These are phyloP conservation scores for Sporothrix brasiliensis DNA, from an alignment of 2,329 filamentous ascomycete genomes.

Conservation along the genomic window DNA sequence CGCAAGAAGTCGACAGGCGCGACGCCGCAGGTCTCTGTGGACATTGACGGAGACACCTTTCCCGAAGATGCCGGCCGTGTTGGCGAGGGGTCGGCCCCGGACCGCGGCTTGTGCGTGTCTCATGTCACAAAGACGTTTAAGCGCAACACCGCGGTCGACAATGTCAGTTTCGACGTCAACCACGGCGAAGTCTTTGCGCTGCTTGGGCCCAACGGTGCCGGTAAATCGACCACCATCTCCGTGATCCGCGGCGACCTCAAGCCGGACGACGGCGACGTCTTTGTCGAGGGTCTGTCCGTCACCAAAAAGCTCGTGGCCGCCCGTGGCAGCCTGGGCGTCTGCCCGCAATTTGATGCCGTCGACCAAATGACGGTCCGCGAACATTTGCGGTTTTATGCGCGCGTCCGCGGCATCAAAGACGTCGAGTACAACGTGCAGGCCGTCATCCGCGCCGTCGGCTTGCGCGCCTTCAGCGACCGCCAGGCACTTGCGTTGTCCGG, in stretches of 20 bases:
- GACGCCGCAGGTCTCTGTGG: slow-evolving; percentile 36
- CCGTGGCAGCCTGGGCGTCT: slow-evolving; percentile 81
- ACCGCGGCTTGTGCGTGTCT: slow-evolving; percentile 77
- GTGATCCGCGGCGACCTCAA: slow-evolving; percentile 86
- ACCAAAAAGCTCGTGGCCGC: slow-evolving; percentile 71
- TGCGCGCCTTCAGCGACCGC: slow-evolving; percentile 68
- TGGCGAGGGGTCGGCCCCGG: slow-evolving; percentile 64
- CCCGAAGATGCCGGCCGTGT: slow-evolving; percentile 64
- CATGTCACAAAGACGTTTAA: slow-evolving; percentile 81
- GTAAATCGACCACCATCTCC: slow-evolving; percentile 87
- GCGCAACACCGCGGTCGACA: slow-evolving; percentile 77
- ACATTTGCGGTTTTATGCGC: slow-evolving; percentile 85
- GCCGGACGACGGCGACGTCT: slow-evolving; percentile 76
- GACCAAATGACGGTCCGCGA: slow-evolving; percentile 89
- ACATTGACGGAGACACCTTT: slow-evolving; percentile 29
- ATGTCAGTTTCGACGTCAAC: slow-evolving; percentile 80
- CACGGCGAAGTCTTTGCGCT: slow-evolving; percentile 85
- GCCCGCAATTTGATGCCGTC: slow-evolving; percentile 84
- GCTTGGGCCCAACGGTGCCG: slow-evolving; percentile 87
- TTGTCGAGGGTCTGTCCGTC: slow-evolving; percentile 78
- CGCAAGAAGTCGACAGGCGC: neutral
- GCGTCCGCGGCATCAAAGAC: slow-evolving; percentile 75
- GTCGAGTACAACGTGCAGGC: slow-evolving; percentile 76
- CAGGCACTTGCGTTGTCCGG: slow-evolving; percentile 82
- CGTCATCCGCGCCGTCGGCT: slow-evolving; percentile 78